phyloP scores from a whole-genome alignment of 495 filamentous ascomycete genomes.

The Hypoxylon subgilvum region DNA sequence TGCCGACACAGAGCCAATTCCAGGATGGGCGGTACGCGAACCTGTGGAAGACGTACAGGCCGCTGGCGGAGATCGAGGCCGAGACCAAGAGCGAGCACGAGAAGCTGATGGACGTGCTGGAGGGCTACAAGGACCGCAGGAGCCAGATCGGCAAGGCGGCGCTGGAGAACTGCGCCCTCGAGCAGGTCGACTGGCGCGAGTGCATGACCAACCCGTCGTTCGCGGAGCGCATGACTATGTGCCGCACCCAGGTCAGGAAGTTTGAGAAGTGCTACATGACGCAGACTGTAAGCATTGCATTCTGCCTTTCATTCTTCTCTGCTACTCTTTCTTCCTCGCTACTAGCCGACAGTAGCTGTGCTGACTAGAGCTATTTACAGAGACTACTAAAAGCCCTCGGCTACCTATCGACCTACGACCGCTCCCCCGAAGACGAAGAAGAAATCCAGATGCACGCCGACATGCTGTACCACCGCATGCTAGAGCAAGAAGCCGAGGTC shows the following conservation, averaged over 20 bases:
- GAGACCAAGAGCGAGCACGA: constrained; percentile 72
- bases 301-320: not conserved
- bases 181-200: constrained; percentile 73
- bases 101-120: constrained; percentile 74
- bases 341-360: not conserved
- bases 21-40: constrained; percentile 89
- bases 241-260: constrained; percentile 68
- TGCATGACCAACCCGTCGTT: constrained; percentile 75
- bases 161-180: constrained; percentile 89
- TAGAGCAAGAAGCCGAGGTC: constrained; percentile 73
- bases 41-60: constrained; percentile 87
- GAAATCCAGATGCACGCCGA: constrained; percentile 95
- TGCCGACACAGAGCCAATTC: constrained; percentile 54
- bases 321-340: not conserved
- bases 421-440: constrained; percentile 75
- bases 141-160: constrained; percentile 78
- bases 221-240: constrained; percentile 70
- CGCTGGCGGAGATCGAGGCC: constrained; percentile 66
- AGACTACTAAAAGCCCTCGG: constrained; percentile 89
- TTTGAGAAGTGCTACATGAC: constrained; percentile 83
- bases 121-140: constrained; percentile 81
- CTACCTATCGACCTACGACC: constrained; percentile 72
- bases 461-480: constrained; percentile 82
- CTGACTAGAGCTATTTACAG: constrained; percentile 45
- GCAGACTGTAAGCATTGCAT: constrained; percentile 67